Conservation (phyloP, 2,329 filamentous ascomycete genomes). For the Rutstroemia sydowiana region DNA sequence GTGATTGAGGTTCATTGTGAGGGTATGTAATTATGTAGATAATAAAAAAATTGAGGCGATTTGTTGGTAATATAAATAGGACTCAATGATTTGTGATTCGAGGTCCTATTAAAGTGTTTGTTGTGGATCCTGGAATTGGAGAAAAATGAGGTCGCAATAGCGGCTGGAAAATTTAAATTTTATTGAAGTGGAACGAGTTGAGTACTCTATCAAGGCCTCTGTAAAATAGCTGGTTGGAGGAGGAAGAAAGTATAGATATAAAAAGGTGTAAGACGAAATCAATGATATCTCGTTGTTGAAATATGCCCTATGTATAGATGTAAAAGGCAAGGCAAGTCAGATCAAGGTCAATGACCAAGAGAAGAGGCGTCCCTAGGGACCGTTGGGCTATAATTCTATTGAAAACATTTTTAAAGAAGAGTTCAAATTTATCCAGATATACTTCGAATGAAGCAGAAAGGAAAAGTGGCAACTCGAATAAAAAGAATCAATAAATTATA, state of each 20-base stretch:
- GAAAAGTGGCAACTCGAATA: background rate
- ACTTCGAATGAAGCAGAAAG: slow-evolving; percentile 4
- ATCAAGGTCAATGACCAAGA: slow-evolving; percentile 17
- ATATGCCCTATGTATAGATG: too few species aligned
- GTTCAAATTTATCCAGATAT: slow-evolving; percentile 18
- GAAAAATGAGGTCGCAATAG: background rate
- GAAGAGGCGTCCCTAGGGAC: slow-evolving; percentile 40
- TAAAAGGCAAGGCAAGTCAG: background rate
- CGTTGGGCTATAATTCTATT: slow-evolving; percentile 33
- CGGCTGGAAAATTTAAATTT: background rate
- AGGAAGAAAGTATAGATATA: background rate
- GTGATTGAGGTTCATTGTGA: slow-evolving; percentile 14
- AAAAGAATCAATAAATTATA: background rate
- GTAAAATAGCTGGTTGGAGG: background rate
- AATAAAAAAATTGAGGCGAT: slow-evolving; percentile 4
- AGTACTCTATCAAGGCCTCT: background rate
- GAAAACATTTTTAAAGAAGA: slow-evolving; percentile 24
- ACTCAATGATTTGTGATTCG: background rate
- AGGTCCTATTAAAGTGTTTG: background rate
- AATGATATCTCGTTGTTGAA: slow-evolving; percentile 11
- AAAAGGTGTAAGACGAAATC: background rate
- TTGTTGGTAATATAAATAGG: background rate
- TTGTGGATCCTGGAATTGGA: background rate
- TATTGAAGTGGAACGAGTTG: slow-evolving; percentile 3
- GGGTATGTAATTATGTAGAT: slow-evolving; percentile 7